Evolutionary conservation across 2,329 filamentous ascomycete genomes (phyloP), one percentile per base, ranked within the genome.

Genomic region (Colletotrichum somersetense): DNA sequence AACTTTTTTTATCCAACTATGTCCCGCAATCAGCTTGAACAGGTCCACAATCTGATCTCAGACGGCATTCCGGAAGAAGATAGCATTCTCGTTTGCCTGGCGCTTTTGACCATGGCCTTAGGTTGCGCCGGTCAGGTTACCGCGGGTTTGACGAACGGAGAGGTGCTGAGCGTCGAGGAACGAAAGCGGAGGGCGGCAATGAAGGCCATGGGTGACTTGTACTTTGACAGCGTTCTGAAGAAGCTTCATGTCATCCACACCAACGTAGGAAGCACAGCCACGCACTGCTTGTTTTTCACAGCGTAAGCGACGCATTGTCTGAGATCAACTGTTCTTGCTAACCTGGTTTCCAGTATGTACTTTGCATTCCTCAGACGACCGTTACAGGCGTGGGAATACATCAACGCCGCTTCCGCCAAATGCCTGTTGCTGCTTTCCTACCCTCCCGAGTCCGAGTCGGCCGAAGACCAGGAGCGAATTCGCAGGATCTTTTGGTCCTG

Each of bases 1-100:
- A 88, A 88, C 75, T 87, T 87, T 59, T 88, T 85, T 85, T 88
- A 88, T 67, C 86, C 86, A 0, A 86, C 84, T 7, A 82, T 86
- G 78, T 85, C 85, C 0, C 80, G 79, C 55, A 70, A 73, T 0
- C 84, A 83, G 35, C 75, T 86, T 0, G 74, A 79, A 1, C 75
- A 74, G 30, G 76, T 83, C 5, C 78, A 81, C 8, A 58, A 66
- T 0, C 78, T 78, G 2, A 76, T 87, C 1, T 71, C 78, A 5
- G 75, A 74, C 0, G 82, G 81, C 0, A 79, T 80, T 8, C 78
- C 82, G 0, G 78, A 79, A 4, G 82, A 85, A 3, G 78, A 84
- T 46, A 79, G 76, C 3, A 78, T 81, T 0, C 76, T 80, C 2
- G 80, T 79, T 1, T 87, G 85, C 64, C 77, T 87, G 1, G 82